Base-by-base conservation (phyloP, 1,139 yeast species). In the Saccharomyces pastorianus region DNA sequence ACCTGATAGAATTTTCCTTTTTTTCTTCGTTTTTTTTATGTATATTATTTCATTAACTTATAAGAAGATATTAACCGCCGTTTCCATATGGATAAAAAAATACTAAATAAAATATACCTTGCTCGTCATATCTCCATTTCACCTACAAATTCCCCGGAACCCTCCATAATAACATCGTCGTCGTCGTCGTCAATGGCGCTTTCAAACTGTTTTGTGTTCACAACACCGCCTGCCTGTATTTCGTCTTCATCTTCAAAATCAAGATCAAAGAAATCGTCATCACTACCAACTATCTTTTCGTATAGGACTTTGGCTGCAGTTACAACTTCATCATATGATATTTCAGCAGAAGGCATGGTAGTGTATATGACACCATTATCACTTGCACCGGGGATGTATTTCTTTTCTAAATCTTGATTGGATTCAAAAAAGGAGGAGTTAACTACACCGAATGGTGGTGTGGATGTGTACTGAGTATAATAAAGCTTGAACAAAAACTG, bases 221-320 rank as follows among this genome's bases (percentile, higher is more conserved):
- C 52, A 42, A 32, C 47, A 27, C 47, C 48, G 28, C 52, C 59
- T 77, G 48, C 51, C 9, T 47, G 48, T 38, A 49, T 53, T 7
- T 85, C 93, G 53, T 88, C 96, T 23, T 90, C 96, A 68, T 91
- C 98, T 71, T 91, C 98, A 67, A 91, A 91, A 71, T 91, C 98
- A 38, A 91, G 89, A 70, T 89, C 96, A 65, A 91, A 91, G 72
- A 91, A 91, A 70, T 91, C 98, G 62, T 91, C 98, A 66, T 88
- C 95, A 4, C 95, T 81, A 3, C 98, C 98, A 4, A 95, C 95
- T 58, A 91, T 82, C 57, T 79, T 76, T 56, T 82, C 83, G 68
- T 88, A 93, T 47, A 91, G 69, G 26, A 80, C 74, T 64, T 83
- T 84, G n/a, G 91, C 90, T 58, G 88, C 93, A 6, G 90, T 81